Evolutionary conservation across 345 rosid genomes (phyloP).

Genomic region (Hypericum perforatum): DNA sequence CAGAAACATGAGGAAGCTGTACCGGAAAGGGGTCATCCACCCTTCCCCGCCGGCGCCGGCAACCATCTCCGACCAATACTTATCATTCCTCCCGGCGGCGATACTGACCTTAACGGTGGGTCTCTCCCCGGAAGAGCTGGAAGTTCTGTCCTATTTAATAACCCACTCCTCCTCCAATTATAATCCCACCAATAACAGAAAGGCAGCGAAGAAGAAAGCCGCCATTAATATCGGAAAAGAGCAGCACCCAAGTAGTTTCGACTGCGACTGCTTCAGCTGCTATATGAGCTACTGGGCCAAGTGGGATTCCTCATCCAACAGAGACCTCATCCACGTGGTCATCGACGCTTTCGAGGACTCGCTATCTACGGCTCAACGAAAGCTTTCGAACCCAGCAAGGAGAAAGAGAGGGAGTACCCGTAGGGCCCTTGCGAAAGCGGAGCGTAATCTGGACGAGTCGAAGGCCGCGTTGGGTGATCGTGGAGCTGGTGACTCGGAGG

Average conservation of each 20-base stretch:
- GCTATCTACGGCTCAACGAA: constrained; percentile 7
- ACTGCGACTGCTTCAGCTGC: constrained; percentile 70
- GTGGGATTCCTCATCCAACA: constrained; percentile 74
- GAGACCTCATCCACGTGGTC: constrained; percentile 72
- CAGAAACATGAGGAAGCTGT: constrained; percentile 60
- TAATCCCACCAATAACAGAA: constrained; percentile 1
- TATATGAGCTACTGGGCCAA: constrained; percentile 73
- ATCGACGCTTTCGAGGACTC: constrained; percentile 66
- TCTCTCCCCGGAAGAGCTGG: constrained; percentile 55
- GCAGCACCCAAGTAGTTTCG: constrained; percentile 45
- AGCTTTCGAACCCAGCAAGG: constrained; percentile 15
- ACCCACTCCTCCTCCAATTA: constrained; percentile 29
- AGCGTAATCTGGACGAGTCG: too few species aligned
- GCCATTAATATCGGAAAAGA: not conserved
- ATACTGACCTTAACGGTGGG: constrained; percentile 53
- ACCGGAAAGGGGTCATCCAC: constrained; percentile 59
- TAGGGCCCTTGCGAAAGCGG: too few species aligned
- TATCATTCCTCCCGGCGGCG: constrained; percentile 60
- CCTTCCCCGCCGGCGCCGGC: constrained; percentile 38
- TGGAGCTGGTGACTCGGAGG: too few species aligned
- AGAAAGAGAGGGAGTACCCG: constrained; percentile 25
- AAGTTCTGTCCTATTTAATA: constrained; percentile 53
- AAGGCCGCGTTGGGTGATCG: too few species aligned
- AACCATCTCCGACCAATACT: constrained; percentile 32
- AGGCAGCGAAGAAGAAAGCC: constrained; percentile 8